Evolutionary conservation across 345 rosid genomes (phyloP), one percentile per base, ranked within the genome.

Genomic region (Barbarea vulgaris): DNA sequence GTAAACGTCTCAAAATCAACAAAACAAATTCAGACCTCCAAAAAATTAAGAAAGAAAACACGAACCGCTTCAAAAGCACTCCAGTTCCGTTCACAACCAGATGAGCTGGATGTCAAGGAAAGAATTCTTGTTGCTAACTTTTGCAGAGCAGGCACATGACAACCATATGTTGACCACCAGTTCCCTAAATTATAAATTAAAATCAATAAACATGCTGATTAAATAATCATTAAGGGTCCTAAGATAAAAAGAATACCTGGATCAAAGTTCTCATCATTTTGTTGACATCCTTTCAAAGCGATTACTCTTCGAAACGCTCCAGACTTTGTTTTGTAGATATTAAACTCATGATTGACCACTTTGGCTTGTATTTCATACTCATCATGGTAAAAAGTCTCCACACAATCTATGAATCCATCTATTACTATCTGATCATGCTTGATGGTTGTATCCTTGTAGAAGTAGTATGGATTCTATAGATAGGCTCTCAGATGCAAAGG

Each of bases 81-180:
- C 21, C 61, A 53, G 7, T 37, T 67, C 3, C 13, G 0, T 53
- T 67, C 37, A 24, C 34, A 67, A 8, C 72, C n/a, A 9, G 24
- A 67, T 21, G 47, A 67, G 0, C 15, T 50, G 7, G 47, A 64
- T 2, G 54, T 64, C 2, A 64, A 64, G 47, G 41, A 28, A 5
- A 64, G 17, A 30, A 47, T 64, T 3, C 0, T 64, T 10, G 17
- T 64, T 5, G 12, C 28, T 65, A 65, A 17, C 12, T 46, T 47
- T 18, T 64, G 69, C 17, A 64, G 28, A 13, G 3, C 3, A 36
- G 13, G 41, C 12, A 9, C 6, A 37, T 39, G 44, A 13, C n/a
- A 39, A 13, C 44, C 57, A 18, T 65, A 47, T 2, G 22, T 47
- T 19, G 33, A 67, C 46, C 47, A 67, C 71, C 71, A 67, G 33